Evolutionary conservation across 2,329 filamentous ascomycete genomes (phyloP).

Genomic region (Diaporthe amygdali): DNA sequence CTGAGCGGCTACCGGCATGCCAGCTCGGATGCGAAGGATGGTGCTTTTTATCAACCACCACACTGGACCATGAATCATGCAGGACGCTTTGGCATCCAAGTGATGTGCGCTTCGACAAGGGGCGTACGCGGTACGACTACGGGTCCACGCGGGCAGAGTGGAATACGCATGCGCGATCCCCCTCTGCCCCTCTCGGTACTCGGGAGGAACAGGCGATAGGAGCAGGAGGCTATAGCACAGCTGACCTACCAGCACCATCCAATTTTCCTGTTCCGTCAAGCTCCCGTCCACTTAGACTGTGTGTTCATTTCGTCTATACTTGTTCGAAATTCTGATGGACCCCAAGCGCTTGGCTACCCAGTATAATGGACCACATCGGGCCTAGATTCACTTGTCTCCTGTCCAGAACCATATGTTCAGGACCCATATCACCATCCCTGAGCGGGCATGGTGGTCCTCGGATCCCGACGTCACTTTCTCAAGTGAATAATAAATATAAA

Average conservation of each 20-base stretch:
- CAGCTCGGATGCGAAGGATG: not conserved
- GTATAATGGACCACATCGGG: not conserved
- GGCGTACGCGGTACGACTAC: not conserved
- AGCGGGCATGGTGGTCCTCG: not conserved
- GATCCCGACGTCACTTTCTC: slow-evolving; percentile 2
- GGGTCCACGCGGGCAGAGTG: slow-evolving; percentile 2
- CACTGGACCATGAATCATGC: slow-evolving; percentile 4
- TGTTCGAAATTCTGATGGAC: slow-evolving; percentile 5
- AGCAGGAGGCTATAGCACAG: not conserved
- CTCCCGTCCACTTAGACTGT: not conserved
- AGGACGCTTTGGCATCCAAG: not conserved
- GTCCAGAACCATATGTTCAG: not conserved
- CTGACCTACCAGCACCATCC: not conserved
- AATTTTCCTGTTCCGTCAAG: slow-evolving; percentile 1
- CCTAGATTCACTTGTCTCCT: not conserved
- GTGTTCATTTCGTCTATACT: not conserved
- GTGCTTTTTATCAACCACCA: not conserved
- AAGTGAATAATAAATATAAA: slow-evolving; percentile 9
- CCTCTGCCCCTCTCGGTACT: not conserved
- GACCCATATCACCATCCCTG: not conserved
- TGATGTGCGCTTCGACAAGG: not conserved
- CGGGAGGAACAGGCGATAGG: not conserved
- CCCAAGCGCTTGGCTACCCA: slow-evolving; percentile 5
- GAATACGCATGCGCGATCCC: not conserved
- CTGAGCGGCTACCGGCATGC: not conserved